Conservation (phyloP, 495 filamentous ascomycete species). For the Bryoglossum gracile region DNA sequence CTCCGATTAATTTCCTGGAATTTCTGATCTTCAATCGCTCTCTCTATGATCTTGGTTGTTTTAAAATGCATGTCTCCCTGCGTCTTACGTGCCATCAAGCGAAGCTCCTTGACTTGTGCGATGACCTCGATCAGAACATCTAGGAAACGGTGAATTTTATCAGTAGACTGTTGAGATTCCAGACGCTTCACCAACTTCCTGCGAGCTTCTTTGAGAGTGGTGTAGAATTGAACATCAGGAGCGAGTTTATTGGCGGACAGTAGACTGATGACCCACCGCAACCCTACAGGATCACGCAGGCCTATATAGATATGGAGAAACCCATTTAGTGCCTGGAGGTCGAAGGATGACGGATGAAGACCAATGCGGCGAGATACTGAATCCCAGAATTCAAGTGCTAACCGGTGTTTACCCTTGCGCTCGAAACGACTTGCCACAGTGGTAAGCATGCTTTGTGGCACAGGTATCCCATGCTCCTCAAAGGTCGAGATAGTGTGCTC, state of each 20-base stretch:
- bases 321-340: slow-evolving; percentile 30
- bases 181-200: slow-evolving; percentile 4
- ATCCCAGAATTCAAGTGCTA: slow-evolving; percentile 33
- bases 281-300: slow-evolving; percentile 28
- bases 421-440: slow-evolving; percentile 32
- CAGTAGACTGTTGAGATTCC: not conserved
- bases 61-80: slow-evolving; percentile 16
- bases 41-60: slow-evolving; percentile 21
- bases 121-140: not conserved
- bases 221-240: slow-evolving; percentile 25
- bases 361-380: slow-evolving; percentile 17
- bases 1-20: too few species aligned
- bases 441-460: slow-evolving; percentile 29
- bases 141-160: slow-evolving; percentile 2
- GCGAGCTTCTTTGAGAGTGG: slow-evolving; percentile 28
- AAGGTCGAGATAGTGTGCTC: slow-evolving; percentile 25
- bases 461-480: slow-evolving; percentile 24
- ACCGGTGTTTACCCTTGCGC: slow-evolving; percentile 23
- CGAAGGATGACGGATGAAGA: slow-evolving; percentile 29
- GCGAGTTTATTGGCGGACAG: slow-evolving; percentile 25
- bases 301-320: slow-evolving; percentile 33
- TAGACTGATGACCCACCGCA: slow-evolving; percentile 28
- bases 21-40: slow-evolving; percentile 5
- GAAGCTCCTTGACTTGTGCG: slow-evolving; percentile 11
- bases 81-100: slow-evolving; percentile 10